These are phyloP conservation scores for Sporothrix humicola DNA, from an alignment of 2,329 filamentous ascomycete species.

Conservation along the genomic window DNA sequence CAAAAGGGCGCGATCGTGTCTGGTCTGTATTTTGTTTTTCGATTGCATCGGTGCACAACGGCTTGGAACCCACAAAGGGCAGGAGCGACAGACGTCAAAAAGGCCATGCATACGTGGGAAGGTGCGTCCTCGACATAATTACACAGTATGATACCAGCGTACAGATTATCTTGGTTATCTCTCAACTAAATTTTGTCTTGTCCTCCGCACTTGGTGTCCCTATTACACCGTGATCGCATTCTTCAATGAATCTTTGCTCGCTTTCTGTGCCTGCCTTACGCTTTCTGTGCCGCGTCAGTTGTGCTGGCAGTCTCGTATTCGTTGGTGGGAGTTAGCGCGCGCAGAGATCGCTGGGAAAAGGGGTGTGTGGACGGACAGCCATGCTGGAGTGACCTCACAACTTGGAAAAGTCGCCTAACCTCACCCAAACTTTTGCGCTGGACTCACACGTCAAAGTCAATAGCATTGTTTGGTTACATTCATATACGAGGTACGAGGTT, in stretches of 20 bases:
- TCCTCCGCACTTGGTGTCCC: not conserved
- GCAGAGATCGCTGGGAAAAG: conserved; percentile 17
- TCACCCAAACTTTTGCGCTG: not conserved
- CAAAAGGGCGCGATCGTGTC: not conserved
- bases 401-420: not conserved
- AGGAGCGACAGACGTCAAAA: conserved; percentile 22
- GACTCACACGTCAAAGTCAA: not conserved
- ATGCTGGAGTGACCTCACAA: conserved; percentile 13
- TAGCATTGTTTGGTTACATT: conserved; percentile 22
- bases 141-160: not conserved
- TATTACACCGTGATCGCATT: not conserved
- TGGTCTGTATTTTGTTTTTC: not conserved
- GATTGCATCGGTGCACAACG: conserved; percentile 12
- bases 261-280: not conserved
- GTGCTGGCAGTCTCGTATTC: conserved; percentile 30
- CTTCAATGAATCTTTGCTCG: not conserved
- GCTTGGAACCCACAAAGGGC: not conserved
- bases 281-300: conserved; percentile 9
- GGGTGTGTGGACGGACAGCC: conserved; percentile 22
- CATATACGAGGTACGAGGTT: conserved; percentile 30
- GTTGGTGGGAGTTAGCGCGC: not conserved
- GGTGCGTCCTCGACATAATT: conserved; percentile 7
- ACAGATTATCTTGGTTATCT: not conserved
- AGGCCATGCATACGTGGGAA: conserved; percentile 17
- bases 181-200: not conserved